Evolutionary conservation across 768 basidiomycete genomes (phyloP), one percentile per base, ranked within the genome.

Genomic region (Macrocybe gigantea): DNA sequence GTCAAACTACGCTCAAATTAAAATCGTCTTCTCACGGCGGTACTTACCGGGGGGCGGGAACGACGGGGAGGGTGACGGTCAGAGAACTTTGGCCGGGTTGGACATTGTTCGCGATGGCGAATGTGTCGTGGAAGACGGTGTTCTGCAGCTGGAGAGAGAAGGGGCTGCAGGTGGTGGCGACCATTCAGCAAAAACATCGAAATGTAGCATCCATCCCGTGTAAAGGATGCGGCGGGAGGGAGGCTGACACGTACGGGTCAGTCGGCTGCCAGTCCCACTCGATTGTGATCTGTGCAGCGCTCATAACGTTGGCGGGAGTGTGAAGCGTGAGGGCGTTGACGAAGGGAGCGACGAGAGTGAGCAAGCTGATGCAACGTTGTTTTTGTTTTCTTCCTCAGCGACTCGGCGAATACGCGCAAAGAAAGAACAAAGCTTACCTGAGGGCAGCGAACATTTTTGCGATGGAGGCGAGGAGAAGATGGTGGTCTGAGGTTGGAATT

Each of bases 101-200:
- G 1, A 85, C 66, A 50, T 77, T 79, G 69, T 75, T 82, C 9
- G 71, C 74, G 47, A 86, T 70, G 40, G 75, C 82, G 41, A 72
- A 77, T 0, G 68, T 46, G 47, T 78, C 63, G 65, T 83, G 67
- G 73, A 85, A 85, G 1, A 30, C 15, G 0, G 54, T 12, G 62
- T 82, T 80, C 41, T 53, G 44, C 47, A 85, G 63, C 60, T 77
- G 69, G 11, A 84, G 33, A 13, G 73, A 65, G 56, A 74, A 79
- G 4, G 48, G 44, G 0, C 42, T 2, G 0, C 66, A 67, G 7
- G 2, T n/a, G 11, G n/a, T n/a, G n/a, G n/a, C n/a, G n/a, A n/a
- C n/a, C n/a, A n/a, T 46, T 14, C 13, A 35, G 30, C 1, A 33
- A 45, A 40, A 35, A 11, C 10, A 12, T 35, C 38, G 6, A 29